Conservation (phyloP, 1,139 yeast species). For the Candida pseudoviswanathii region DNA sequence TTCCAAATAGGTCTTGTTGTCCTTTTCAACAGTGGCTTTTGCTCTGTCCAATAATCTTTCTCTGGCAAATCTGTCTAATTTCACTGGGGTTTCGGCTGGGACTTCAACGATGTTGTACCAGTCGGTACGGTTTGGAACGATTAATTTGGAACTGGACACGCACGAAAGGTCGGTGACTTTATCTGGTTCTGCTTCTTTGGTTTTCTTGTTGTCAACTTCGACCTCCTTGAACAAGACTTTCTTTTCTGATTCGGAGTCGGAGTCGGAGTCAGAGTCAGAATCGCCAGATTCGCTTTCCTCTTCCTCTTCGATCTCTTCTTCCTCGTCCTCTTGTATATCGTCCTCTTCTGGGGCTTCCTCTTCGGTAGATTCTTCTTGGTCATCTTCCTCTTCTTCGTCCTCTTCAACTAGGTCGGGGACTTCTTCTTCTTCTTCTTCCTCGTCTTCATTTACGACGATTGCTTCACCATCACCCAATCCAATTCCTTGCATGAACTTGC, state of each 20-base stretch:
- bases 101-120: conserved; percentile 61
- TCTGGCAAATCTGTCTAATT: conserved; percentile 48
- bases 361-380: conserved; percentile 28
- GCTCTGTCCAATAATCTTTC: conserved; percentile 70
- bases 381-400: conserved; percentile 29
- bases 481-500: conserved; percentile 65
- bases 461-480: conserved; percentile 55
- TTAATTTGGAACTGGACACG: conserved; percentile 57
- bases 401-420: conserved; percentile 28
- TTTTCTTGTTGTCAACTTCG: conserved; percentile 18
- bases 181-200: conserved; percentile 27
- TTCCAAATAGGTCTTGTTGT: conserved; percentile 69
- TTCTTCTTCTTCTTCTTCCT: conserved; percentile 32
- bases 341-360: conserved; percentile 24
- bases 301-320: conserved; percentile 17
- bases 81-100: conserved; percentile 45
- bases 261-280: not conserved
- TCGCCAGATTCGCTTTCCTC: conserved; percentile 17
- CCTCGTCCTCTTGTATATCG: conserved; percentile 22
- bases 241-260: conserved; percentile 17
- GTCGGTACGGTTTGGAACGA: conserved; percentile 65
- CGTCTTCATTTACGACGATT: conserved; percentile 36
- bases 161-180: conserved; percentile 55
- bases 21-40: conserved; percentile 62
- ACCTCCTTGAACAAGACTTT: conserved; percentile 21